Evolutionary conservation across 2,329 filamentous ascomycete species (phyloP), one percentile per base, ranked within the genome.

Genomic region (Penicillium sp.): DNA sequence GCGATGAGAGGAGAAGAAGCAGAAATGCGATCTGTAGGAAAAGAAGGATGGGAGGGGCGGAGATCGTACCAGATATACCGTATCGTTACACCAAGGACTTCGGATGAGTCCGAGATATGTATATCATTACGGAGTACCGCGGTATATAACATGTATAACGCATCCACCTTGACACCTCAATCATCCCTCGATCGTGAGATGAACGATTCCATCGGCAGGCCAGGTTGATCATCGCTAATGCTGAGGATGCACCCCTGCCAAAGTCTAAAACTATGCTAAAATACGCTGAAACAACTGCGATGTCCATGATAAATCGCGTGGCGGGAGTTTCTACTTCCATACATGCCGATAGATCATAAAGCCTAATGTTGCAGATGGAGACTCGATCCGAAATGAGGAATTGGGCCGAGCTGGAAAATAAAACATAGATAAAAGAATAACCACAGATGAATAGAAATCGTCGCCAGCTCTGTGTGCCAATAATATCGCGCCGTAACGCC

Each of bases 261-360:
- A 16, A 30, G 15, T 33, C 17, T 39, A 35, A n/a, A n/a, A n/a
- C n/a, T n/a, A n/a, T n/a, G n/a, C n/a, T n/a, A 16, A 29, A 31
- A n/a, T 23, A 36, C 36, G 29, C 17, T 27, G 23, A 21, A 42
- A 42, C 25, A 15, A 18, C 18, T 16, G 26, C 28, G 27, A 45
- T 54, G 41, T 32, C 25, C 27, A 36, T 50, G 40, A 47, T 52
- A 43, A 47, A 47, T 45, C 46, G 47, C 42, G 47, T 51, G 51
- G 43, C 41, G 43, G 45, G 48, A n/a, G 20, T 33, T 41, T 16
- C 21, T 23, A 7, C 21, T 31, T 45, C 45, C 33, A 35, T 43
- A 50, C 39, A 39, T 30, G 9, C 13, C 33, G 51, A 56, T 53
- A 48, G 20, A 54, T 56, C 53, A 53, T 18, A 56, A 54, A 51